Conservation (phyloP, 495 filamentous ascomycete species). For the Geopyxis carbonaria region DNA sequence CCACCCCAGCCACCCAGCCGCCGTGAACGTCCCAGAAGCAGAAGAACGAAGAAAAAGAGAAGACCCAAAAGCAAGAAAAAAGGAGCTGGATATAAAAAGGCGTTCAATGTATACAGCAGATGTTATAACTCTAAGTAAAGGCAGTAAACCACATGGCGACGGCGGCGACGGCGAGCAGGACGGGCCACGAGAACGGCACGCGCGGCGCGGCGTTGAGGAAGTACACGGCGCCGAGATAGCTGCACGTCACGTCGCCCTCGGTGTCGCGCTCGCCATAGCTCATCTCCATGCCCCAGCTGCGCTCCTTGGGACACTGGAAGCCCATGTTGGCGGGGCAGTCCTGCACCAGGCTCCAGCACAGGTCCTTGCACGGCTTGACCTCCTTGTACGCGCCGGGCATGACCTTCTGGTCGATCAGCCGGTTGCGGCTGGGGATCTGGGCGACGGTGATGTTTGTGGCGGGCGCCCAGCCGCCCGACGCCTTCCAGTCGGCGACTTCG, state of each 20-base stretch:
- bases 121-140: too few relatives aligned
- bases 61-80: too few relatives aligned
- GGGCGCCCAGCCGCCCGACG: constrained; percentile 9
- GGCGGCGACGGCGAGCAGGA: too few relatives aligned
- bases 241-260: constrained; percentile 37
- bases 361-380: constrained; percentile 63
- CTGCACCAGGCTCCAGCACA: constrained; percentile 69
- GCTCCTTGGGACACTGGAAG: constrained; percentile 55
- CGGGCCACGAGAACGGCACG: too few relatives aligned
- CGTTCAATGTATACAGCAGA: too few relatives aligned
- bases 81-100: too few relatives aligned
- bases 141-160: too few relatives aligned
- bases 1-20: too few relatives aligned
- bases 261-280: constrained; percentile 45
- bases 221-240: constrained; percentile 40
- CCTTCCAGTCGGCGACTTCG: constrained; percentile 9
- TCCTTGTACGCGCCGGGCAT: constrained; percentile 87
- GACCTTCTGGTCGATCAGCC: constrained; percentile 50
- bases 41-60: too few relatives aligned
- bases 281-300: constrained; percentile 34
- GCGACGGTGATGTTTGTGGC: constrained; percentile 16
- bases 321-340: constrained; percentile 64
- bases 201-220: constrained; percentile 31
- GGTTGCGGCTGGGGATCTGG: constrained; percentile 38
- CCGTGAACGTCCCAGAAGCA: too few relatives aligned